phyloP scores from a whole-genome alignment of 345 rosid species.

The Arabidopsis arenosa region DNA sequence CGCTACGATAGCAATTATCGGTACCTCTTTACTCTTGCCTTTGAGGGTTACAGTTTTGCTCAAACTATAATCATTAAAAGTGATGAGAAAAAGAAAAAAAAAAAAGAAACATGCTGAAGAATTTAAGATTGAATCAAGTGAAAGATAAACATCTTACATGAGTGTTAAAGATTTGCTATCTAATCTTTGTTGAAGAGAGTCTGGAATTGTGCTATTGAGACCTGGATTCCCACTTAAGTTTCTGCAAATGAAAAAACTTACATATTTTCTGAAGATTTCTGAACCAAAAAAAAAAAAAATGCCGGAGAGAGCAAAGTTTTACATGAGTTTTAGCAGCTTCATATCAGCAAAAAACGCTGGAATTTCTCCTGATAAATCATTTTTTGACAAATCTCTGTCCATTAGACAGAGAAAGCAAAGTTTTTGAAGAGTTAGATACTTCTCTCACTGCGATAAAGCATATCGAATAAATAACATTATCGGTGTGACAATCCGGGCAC shows the following conservation, averaged over 20 bases:
- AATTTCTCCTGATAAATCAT: constrained; percentile 54
- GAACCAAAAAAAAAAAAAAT: neutral
- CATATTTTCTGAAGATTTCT: neutral
- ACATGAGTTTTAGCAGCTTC: constrained; percentile 54
- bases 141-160: constrained; percentile 19
- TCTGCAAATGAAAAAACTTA: constrained; percentile 20
- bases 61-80: constrained; percentile 13
- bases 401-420: neutral
- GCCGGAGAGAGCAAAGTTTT: neutral
- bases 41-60: neutral
- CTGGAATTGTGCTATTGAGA: constrained; percentile 27
- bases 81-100: neutral
- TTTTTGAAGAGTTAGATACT: neutral
- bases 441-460: neutral
- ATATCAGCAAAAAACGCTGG: constrained; percentile 55
- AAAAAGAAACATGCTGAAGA: neutral
- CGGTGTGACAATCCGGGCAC: constrained; percentile 10
- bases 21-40: neutral
- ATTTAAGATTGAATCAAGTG: neutral
- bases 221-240: constrained; percentile 36
- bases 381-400: constrained; percentile 67
- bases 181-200: neutral
- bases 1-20: constrained; percentile 15
- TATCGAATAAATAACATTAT: neutral
- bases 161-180: constrained; percentile 17